Evolutionary conservation across 208 protist genomes (phyloP), one percentile per base, ranked within the genome.

Genomic region (Wallacemonas sp.): DNA sequence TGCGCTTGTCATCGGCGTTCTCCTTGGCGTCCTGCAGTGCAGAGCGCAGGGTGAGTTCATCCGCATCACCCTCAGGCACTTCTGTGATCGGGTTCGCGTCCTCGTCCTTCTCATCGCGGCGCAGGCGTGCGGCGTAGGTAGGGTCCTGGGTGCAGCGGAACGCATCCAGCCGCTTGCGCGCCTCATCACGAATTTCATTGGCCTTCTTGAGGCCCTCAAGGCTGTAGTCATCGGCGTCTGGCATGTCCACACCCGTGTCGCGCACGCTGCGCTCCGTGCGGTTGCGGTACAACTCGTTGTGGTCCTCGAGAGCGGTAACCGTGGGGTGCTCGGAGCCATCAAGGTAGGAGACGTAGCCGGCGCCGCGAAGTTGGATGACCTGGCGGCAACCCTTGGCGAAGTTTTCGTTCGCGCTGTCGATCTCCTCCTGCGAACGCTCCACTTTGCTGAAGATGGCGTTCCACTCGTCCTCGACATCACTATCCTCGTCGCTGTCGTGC

Each of bases 321-420:
- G 73, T 62, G 17, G 44, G 0, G 64, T 91, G 87, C 41, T 73
- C 37, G 30, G 55, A 73, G 58, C 88, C 88, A 50, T 94, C 88
- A 42, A 94, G 38, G 76, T 91, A 94, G 13, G 80, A 89, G 10
- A 90, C 80, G 65, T 83, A 81, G 45, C 62, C 62, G 29, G 45
- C 62, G 17, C 52, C 71, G 36, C 67, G 58, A 50, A 36, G 22
- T 3, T 59, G 46, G 27, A 85, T 68, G 13, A 83, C 34, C 39
- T 63, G 54, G 50, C 79, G 80, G 39, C 60, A 72, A 32, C 68
- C 73, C 62, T 66, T 70, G 26, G 60, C 24, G 61, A 86, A 80
- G 59, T 41, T 63, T 19, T 53, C 19, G 34, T 62, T 45, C 6
- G 76, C 76, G n/a, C 10, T 17, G 54, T 76, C 55, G 26, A 78